phyloP scores from a whole-genome alignment of 2,329 filamentous ascomycete species.

The Ceratocystis eucalypticola region DNA sequence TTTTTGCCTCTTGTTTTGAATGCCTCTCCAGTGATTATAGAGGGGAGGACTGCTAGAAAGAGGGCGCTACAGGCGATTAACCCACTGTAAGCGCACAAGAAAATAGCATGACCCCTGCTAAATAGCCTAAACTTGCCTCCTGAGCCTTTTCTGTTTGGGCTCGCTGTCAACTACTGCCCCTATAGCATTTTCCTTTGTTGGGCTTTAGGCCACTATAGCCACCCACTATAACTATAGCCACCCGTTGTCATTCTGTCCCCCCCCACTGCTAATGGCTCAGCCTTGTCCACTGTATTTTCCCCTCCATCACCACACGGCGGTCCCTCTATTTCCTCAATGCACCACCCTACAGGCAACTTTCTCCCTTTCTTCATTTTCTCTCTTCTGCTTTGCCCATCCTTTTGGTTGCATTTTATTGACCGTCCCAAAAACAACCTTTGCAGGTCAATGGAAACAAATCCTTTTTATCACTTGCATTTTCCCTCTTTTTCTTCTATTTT shows the following conservation, averaged over 20 bases:
- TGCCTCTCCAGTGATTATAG: too few relatives aligned
- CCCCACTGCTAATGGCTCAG: not conserved
- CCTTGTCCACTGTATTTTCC: not conserved
- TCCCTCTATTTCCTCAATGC: not conserved
- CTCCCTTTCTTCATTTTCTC: not conserved
- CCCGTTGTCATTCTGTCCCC: not conserved
- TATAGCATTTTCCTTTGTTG: too few relatives aligned
- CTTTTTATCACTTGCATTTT: slow-evolving; percentile 1
- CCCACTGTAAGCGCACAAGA: too few relatives aligned
- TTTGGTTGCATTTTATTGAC: not conserved
- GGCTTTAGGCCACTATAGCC: not conserved
- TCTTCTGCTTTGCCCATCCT: not conserved
- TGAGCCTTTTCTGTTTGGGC: too few relatives aligned
- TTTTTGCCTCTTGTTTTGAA: too few relatives aligned
- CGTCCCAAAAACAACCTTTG: not conserved
- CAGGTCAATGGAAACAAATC: slow-evolving; percentile 8
- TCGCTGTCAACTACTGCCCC: too few relatives aligned
- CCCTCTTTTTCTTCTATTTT: not conserved
- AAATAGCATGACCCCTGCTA: too few relatives aligned
- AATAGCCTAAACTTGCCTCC: too few relatives aligned
- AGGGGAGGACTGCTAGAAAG: too few relatives aligned
- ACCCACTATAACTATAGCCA: not conserved
- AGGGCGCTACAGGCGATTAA: too few relatives aligned
- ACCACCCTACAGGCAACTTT: not conserved
- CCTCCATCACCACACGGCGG: not conserved